Conservation (phyloP, 306 rosid genomes). For the Dicorynia guianensis region DNA sequence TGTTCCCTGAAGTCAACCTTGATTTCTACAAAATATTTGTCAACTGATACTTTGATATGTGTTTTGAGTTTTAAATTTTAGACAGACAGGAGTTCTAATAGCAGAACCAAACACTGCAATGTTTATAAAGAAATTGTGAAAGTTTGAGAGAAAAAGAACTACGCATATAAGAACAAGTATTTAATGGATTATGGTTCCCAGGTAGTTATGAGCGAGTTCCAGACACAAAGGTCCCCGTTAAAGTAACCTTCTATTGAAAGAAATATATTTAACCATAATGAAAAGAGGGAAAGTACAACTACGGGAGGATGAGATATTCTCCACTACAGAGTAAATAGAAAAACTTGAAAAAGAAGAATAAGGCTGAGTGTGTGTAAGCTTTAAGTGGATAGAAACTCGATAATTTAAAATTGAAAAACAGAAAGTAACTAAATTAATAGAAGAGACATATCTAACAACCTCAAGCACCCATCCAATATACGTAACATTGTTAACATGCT, state of each 20-base stretch:
- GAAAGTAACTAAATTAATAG: conserved; percentile 9
- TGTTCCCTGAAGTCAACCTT: not conserved
- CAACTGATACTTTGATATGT: not conserved
- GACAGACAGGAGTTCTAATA: no score
- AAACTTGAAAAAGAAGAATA: no score
- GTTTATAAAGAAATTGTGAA: not conserved
- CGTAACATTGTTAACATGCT: conserved; percentile 90
- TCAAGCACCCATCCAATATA: conserved; percentile 97
- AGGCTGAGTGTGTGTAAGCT: no score
- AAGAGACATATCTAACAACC: conserved; percentile 53
- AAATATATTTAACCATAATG: no score
- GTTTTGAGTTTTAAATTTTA: not conserved
- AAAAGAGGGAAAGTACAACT: no score
- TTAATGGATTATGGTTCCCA: not conserved
- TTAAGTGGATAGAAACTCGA: no score
- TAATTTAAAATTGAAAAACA: no score
- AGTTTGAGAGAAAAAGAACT: not conserved
- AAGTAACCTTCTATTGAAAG: no score
- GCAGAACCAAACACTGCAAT: not conserved
- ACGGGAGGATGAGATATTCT: no score
- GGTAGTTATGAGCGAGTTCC: no score
- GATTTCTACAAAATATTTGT: not conserved
- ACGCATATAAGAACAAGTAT: not conserved
- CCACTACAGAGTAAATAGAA: no score
- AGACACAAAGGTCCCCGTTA: no score